Percentiles rank a stretch among this genome's conserved stretches.
phyloP scores from a whole-genome alignment of 2,329 filamentous ascomycete species.

The Penicillium crustosum region DNA sequence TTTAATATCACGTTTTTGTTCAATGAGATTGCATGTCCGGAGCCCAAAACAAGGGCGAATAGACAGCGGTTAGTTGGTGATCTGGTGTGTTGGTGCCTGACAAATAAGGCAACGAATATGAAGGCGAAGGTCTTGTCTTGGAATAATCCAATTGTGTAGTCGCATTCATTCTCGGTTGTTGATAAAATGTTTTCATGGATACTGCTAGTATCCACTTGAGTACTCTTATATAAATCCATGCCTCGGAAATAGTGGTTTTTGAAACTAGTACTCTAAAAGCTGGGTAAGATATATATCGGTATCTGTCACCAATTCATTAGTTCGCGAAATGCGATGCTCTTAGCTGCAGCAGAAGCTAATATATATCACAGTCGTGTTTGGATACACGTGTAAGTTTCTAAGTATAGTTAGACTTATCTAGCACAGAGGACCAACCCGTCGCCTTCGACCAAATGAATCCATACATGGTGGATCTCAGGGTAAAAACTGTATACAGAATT shows the following conservation, averaged over 20 bases:
- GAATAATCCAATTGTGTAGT: not conserved
- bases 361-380: not conserved
- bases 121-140: not conserved
- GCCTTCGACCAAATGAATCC: not conserved
- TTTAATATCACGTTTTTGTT: not conserved
- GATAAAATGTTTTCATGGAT: not conserved
- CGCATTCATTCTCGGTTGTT: not conserved
- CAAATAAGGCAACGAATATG: not conserved
- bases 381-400: no score
- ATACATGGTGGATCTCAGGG: not conserved
- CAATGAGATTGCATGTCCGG: not conserved
- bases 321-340: not conserved
- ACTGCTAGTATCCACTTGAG: not conserved
- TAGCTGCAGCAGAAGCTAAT: not conserved
- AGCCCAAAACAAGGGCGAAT: not conserved
- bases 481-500: not conserved
- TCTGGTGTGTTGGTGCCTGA: not conserved
- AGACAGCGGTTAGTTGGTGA: not conserved
- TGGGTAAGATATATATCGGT: not conserved
- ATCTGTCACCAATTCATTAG: no score
- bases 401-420: not conserved
- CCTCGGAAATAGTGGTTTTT: not conserved
- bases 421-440: no score
- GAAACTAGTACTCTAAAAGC: fast-evolving
- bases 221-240: not conserved